A percentile compares a stretch with the other conserved stretches of the same genome.
These are phyloP conservation scores for Rosa hybrid DNA, from an alignment of 331 rosid genomes.

Conservation along the genomic window DNA sequence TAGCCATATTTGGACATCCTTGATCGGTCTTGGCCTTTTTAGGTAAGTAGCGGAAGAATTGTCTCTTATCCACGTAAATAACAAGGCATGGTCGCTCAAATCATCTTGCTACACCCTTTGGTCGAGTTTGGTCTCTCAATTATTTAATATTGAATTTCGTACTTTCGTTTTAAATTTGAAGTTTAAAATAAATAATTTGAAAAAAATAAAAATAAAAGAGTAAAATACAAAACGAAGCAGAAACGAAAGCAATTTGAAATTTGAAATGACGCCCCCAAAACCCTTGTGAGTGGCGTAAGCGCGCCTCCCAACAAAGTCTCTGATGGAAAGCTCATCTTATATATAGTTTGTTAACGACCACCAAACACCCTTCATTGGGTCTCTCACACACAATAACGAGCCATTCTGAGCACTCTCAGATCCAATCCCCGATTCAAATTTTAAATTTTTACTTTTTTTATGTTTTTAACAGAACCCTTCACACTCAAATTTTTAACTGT, in stretches of 20 bases:
- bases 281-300: not conserved
- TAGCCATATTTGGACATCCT: too few relatives aligned
- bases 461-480: not conserved
- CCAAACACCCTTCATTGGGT: not conserved
- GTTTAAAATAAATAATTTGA: not conserved
- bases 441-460: not conserved
- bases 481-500: not conserved
- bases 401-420: not conserved
- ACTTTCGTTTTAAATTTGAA: not conserved
- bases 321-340: not conserved
- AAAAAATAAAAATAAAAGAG: not conserved
- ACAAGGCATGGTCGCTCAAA: too few relatives aligned
- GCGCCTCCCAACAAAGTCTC: not conserved
- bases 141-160: too few relatives aligned
- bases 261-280: conserved; percentile 2
- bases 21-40: too few relatives aligned
- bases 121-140: too few relatives aligned
- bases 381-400: too few relatives aligned
- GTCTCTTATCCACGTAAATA: too few relatives aligned
- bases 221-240: not conserved
- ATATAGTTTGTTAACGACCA: not conserved
- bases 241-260: not conserved
- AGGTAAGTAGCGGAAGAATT: too few relatives aligned
- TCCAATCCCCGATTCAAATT: conserved; percentile 5
- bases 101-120: too few relatives aligned